A percentile compares a stretch with the other conserved stretches of the same genome.
Evolutionary conservation across 2,329 filamentous ascomycete genomes (phyloP).

Genomic region (Hypocrella siamensis): DNA sequence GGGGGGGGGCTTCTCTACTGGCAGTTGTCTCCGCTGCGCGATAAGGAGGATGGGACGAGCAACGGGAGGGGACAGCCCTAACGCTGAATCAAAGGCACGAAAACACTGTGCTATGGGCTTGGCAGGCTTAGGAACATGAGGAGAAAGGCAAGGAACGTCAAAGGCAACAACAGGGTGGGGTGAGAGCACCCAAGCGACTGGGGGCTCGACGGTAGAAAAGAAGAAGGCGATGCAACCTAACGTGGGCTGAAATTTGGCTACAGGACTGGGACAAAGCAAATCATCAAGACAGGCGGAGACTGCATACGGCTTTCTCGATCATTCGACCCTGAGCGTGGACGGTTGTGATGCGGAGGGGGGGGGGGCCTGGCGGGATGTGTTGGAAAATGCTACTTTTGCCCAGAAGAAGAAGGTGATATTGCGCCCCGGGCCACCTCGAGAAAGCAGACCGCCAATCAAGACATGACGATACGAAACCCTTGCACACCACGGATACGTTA

Average conservation of each 20-base stretch:
- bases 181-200: too few species aligned
- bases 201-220: too few species aligned
- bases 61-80: too few species aligned
- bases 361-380: conserved; percentile 1
- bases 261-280: not conserved
- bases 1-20: too few species aligned
- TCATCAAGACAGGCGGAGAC: not conserved
- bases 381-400: conserved; percentile 4
- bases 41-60: conserved; percentile 4
- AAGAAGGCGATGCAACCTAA: conserved; percentile 4
- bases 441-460: conserved; percentile 4
- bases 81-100: not conserved
- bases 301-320: conserved; percentile 2
- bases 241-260: conserved; percentile 2
- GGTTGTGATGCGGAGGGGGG: conserved; percentile 1
- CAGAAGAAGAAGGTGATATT: conserved; percentile 6
- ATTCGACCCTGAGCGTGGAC: conserved; percentile 1
- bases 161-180: conserved; percentile 1
- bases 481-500: conserved; percentile 1
- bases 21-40: too few species aligned
- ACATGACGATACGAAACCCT: conserved; percentile 1
- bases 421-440: conserved; percentile 3
- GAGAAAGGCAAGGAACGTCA: not conserved
- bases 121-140: not conserved
- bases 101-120: not conserved